A percentile compares a stretch with the other conserved stretches of the same genome.
These are phyloP conservation scores for Triangularia verruculosa DNA, from an alignment of 2,329 filamentous ascomycete genomes.

Conservation along the genomic window DNA sequence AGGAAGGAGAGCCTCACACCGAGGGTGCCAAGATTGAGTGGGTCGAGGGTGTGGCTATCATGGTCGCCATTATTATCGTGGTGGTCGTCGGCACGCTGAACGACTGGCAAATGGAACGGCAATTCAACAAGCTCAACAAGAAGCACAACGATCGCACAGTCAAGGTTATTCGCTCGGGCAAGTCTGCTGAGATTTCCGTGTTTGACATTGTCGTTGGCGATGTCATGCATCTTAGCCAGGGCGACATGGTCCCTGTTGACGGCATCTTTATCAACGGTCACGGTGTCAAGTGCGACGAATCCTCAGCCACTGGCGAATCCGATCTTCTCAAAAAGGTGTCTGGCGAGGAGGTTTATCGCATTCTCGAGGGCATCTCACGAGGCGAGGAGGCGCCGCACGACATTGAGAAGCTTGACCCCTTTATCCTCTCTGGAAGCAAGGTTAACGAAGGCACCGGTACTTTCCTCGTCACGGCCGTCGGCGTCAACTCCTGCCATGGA, in stretches of 20 bases:
- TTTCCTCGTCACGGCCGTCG: conserved; percentile 53
- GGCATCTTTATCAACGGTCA: conserved; percentile 59
- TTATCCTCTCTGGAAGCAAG: conserved; percentile 58
- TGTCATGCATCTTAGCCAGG: conserved; percentile 65
- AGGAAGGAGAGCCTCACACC: background rate
- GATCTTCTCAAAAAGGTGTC: conserved; percentile 67
- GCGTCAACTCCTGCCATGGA: conserved; percentile 53
- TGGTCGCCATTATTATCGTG: conserved; percentile 62
- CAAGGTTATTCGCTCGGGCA: conserved; percentile 65
- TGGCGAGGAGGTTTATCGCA: conserved; percentile 57
- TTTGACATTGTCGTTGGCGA: conserved; percentile 68
- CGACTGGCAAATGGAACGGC: conserved; percentile 66
- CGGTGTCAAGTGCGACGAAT: conserved; percentile 64
- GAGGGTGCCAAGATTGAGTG: conserved; percentile 54
- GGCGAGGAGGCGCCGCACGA: conserved; percentile 34
- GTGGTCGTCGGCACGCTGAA: conserved; percentile 61
- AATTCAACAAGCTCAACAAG: conserved; percentile 60
- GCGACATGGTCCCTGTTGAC: conserved; percentile 68
- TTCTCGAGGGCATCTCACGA: conserved; percentile 50
- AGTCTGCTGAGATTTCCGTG: conserved; percentile 60
- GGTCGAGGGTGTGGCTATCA: conserved; percentile 67
- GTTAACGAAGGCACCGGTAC: conserved; percentile 53
- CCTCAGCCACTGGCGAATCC: conserved; percentile 70
- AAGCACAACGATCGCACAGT: conserved; percentile 64
- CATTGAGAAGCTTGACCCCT: conserved; percentile 57